These are phyloP conservation scores for Avicennia marina DNA, from an alignment of 257 asterid genomes.

Conservation along the genomic window DNA sequence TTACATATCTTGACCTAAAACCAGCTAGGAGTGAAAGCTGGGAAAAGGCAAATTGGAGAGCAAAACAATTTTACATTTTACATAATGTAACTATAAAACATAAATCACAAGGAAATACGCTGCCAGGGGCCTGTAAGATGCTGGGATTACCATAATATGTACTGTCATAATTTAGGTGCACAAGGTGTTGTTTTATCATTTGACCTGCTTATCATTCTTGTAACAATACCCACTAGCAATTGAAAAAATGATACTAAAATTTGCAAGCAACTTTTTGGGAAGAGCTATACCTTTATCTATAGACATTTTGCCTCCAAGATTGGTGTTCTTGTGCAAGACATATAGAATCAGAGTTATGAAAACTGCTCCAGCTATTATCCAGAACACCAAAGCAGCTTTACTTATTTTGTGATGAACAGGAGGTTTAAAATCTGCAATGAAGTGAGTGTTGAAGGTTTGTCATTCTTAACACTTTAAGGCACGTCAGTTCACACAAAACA, in stretches of 20 bases:
- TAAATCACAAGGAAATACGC: no score
- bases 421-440: constrained; percentile 62
- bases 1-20: no score
- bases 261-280: constrained; percentile 1
- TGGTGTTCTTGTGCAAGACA: constrained; percentile 37
- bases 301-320: constrained; percentile 42
- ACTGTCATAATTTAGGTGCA: no score
- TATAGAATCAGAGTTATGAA: constrained; percentile 38
- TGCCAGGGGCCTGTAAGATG: no score
- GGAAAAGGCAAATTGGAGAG: no score
- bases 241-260: neutral
- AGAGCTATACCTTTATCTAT: constrained; percentile 49
- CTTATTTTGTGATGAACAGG: constrained; percentile 44
- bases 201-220: no score
- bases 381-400: constrained; percentile 31
- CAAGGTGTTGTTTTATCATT: no score
- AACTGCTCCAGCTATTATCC: constrained; percentile 47
- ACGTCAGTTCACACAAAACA: neutral
- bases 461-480: neutral
- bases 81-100: no score
- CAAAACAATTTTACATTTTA: no score
- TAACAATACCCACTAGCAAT: no score
- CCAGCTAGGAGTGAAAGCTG: no score
- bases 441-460: neutral
- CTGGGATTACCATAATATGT: no score